These are phyloP conservation scores for Solanum peruvianum DNA, from an alignment of 257 asterid genomes.

Conservation along the genomic window DNA sequence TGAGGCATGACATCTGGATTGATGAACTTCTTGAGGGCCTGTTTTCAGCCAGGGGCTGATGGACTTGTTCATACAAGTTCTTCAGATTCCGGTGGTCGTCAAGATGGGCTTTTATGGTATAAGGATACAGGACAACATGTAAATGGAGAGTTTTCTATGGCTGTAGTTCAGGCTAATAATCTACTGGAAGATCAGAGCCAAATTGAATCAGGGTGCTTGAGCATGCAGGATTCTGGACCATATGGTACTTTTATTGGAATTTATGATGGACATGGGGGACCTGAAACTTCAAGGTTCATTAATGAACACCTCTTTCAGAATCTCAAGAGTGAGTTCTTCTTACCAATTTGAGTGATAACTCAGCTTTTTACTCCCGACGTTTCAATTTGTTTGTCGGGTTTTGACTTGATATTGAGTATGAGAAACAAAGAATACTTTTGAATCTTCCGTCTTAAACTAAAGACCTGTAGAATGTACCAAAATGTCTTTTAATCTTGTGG, in stretches of 20 bases:
- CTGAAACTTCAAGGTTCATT: constrained; percentile 57
- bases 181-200: constrained; percentile 70
- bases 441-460: background rate
- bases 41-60: constrained; percentile 48
- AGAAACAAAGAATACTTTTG: background rate
- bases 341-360: background rate
- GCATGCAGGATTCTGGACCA: constrained; percentile 49
- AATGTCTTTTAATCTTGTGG: background rate
- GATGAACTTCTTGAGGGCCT: constrained; percentile 54
- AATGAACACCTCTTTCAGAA: constrained; percentile 49
- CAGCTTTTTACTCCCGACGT: background rate
- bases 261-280: constrained; percentile 80
- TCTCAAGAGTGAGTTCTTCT: constrained; percentile 47
- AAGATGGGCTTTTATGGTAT: constrained; percentile 66
- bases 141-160: constrained; percentile 72
- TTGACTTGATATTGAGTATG: background rate
- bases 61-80: constrained; percentile 31
- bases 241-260: constrained; percentile 59
- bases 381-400: background rate
- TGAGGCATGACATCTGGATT: constrained; percentile 64
- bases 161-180: constrained; percentile 74
- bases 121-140: constrained; percentile 59
- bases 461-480: background rate
- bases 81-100: constrained; percentile 46
- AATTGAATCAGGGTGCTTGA: constrained; percentile 54